These are phyloP conservation scores for Moesziomyces aphidis DNA, from an alignment of 1,284 basidiomycete genomes.

Conservation along the genomic window DNA sequence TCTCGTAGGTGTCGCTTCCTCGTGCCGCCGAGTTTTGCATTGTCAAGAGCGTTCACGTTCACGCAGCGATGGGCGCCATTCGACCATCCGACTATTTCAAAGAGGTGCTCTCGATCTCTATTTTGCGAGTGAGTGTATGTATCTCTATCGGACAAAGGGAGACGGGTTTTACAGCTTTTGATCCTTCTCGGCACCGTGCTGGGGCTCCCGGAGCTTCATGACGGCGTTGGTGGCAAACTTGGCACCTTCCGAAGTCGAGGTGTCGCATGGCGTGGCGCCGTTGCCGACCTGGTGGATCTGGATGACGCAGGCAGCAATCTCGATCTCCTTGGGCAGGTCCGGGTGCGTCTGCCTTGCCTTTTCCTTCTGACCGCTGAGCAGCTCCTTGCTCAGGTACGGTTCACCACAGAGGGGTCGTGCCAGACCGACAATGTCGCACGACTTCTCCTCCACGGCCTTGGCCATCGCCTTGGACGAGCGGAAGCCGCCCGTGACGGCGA, in stretches of 20 bases:
- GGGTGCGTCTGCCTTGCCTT: conserved; percentile 32
- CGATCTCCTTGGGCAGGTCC: conserved; percentile 34
- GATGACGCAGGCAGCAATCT: conserved; percentile 42
- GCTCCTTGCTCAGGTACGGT: conserved; percentile 43
- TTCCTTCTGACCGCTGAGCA: conserved; percentile 33
- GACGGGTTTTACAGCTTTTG: conserved; percentile 13
- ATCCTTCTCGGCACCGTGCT: conserved; percentile 43
- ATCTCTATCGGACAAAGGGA: neutral
- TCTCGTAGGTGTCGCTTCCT: too few relatives aligned
- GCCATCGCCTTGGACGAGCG: conserved; percentile 75
- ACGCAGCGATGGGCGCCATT: too few relatives aligned
- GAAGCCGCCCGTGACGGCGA: conserved; percentile 85
- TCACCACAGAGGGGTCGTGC: conserved; percentile 45
- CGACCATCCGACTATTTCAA: too few relatives aligned
- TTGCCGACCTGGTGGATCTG: conserved; percentile 39
- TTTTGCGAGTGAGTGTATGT: too few relatives aligned
- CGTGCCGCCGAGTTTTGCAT: too few relatives aligned
- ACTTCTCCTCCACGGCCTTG: conserved; percentile 69
- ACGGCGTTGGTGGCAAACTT: conserved; percentile 33
- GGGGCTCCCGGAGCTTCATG: conserved; percentile 26
- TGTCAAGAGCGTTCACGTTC: too few relatives aligned
- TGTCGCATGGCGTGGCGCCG: conserved; percentile 29
- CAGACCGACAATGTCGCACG: conserved; percentile 52
- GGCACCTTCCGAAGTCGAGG: conserved; percentile 49
- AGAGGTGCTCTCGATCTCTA: too few relatives aligned